Evolutionary conservation across 371 early-diverging fungal species (phyloP).

Genomic region (Coemansia sp.): DNA sequence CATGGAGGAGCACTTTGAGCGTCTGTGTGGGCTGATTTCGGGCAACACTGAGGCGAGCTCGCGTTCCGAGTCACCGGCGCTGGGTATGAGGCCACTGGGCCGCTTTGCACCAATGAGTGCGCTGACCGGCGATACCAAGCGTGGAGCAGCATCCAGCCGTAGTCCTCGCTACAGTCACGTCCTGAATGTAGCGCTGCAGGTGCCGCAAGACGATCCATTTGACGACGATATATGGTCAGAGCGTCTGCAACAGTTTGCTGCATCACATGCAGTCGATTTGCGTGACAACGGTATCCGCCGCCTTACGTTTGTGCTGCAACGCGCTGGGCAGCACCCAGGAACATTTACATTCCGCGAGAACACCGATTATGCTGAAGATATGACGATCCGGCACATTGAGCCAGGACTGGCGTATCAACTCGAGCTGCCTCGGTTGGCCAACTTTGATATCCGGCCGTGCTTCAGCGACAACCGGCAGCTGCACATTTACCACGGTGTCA

Average conservation of each 20-base stretch:
- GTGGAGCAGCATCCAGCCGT: constrained; percentile 28
- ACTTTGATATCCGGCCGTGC: constrained; percentile 94
- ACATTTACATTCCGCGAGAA: constrained; percentile 96
- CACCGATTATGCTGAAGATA: constrained; percentile 82
- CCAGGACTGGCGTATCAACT: constrained; percentile 97
- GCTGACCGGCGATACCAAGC: constrained; percentile 12
- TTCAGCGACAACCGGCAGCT: constrained; percentile 89
- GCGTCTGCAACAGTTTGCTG: constrained; percentile 61
- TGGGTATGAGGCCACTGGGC: constrained; percentile 28
- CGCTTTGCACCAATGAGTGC: constrained; percentile 47
- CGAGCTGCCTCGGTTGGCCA: constrained; percentile 86
- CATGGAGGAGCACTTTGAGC: constrained; percentile 51
- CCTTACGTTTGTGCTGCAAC: constrained; percentile 85
- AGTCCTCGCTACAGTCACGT: constrained; percentile 61
- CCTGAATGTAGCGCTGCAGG: constrained; percentile 75
- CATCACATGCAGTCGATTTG: constrained; percentile 59
- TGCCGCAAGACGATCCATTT: constrained; percentile 56
- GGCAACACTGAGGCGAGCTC: constrained; percentile 25
- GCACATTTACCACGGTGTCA: constrained; percentile 93
- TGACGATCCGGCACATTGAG: constrained; percentile 94
- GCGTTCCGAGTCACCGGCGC: constrained; percentile 46
- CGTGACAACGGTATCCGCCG: constrained; percentile 81
- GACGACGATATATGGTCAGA: constrained; percentile 65
- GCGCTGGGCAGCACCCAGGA: constrained; percentile 78
- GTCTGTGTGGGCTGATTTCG: constrained; percentile 49